Evolutionary conservation across 75 land plant genomes (phyloP), one percentile per base, ranked within the genome.

Genomic region (Sequoia sempervirens): DNA sequence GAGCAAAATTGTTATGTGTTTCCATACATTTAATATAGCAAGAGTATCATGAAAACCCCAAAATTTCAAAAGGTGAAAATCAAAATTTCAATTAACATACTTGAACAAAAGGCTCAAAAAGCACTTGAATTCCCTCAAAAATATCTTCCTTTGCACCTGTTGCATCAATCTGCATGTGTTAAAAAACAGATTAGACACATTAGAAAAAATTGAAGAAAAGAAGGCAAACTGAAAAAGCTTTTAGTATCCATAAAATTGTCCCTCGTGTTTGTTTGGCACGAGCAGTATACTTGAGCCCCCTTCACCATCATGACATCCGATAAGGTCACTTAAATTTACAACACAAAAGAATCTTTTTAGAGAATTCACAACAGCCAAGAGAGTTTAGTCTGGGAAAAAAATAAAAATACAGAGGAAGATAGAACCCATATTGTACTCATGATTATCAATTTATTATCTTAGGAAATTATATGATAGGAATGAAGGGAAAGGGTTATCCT

Each of bases 81-180:
- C 53, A 50, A 56, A 56, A 61, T 61, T 7, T 23, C 8, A 61
- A 30, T 12, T 6, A 53, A 81, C 56, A 15, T 81, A 81, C 82
- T 81, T 81, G 10, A 15, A 36, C 36, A 52, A 1, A 54, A 17
- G 87, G 34, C 34, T 88, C 54, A 66, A 93, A 93, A 26, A 89
- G 47, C 4, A 75, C 66, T 87, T 93, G 91, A 43, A 91, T 89
- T 41, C 72, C 85, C 41, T 93, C 90, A 87, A 93, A 93, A 45
- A 93, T 91, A 80, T 89, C 94, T 70, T 85, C 89, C 54, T 88
- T 81, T 4, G 94, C 83, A 84, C 87, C 89, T 80, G 53, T 87
- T 81, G 92, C 94, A 93, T 93, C 90, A 87, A 93, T 86, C 94
- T 92, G 68, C 45, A 26, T 1, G 28, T 17, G 17, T 84, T 32